A percentile compares a stretch with the other conserved stretches of the same genome.
These are phyloP conservation scores for Phaeosphaeriaceae sp. DNA, from an alignment of 2,329 filamentous ascomycete genomes.

Conservation along the genomic window DNA sequence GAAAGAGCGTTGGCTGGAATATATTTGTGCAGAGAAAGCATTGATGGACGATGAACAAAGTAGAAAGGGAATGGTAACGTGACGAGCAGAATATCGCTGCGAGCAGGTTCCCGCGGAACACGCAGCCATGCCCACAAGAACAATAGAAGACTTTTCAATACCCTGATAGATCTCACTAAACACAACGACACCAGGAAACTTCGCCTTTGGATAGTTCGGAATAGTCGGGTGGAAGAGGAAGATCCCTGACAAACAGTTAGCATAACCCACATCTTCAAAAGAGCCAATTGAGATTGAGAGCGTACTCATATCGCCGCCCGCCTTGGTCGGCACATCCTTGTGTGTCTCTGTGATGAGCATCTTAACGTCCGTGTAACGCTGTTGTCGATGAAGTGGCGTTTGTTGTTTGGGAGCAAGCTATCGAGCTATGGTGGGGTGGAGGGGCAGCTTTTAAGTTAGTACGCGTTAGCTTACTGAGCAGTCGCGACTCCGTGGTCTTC, in stretches of 20 bases:
- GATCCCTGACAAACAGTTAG: conserved; percentile 66
- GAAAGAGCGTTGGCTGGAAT: neutral
- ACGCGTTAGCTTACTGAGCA: conserved; percentile 5
- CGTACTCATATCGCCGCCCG: conserved; percentile 66
- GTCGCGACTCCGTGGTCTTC: neutral
- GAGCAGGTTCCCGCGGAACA: no score
- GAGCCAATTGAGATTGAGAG: neutral
- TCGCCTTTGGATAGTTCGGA: conserved; percentile 85
- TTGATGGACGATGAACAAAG: no score
- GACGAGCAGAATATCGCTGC: neutral
- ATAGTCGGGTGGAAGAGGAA: conserved; percentile 89
- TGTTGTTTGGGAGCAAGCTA: neutral
- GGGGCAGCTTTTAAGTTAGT: conserved; percentile 12
- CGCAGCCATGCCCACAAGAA: no score
- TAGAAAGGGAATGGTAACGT: neutral
- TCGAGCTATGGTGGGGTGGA: conserved; percentile 20
- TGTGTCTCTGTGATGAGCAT: conserved; percentile 68
- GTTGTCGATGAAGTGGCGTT: neutral
- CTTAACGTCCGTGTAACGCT: conserved; percentile 8
- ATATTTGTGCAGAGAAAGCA: no score
- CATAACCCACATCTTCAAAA: neutral
- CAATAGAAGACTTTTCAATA: conserved; percentile 44
- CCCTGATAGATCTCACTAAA: conserved; percentile 98
- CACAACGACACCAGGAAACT: conserved; percentile 85
- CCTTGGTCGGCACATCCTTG: conserved; percentile 66